Conservation (phyloP, 106 monocot genomes). For the Agapanthus africanus region DNA sequence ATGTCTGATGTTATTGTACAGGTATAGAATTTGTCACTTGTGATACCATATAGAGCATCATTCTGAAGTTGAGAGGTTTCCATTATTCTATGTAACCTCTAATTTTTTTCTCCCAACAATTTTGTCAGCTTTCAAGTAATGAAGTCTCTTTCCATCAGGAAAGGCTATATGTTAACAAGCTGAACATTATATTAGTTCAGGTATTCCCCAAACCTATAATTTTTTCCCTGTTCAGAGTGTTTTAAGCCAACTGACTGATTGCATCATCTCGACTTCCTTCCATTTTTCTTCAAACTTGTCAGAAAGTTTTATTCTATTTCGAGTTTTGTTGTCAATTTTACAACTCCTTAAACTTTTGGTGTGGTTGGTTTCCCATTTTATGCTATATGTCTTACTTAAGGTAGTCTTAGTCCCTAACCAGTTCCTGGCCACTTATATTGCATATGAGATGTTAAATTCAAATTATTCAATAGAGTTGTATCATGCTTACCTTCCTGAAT, state of each 20-base stretch:
- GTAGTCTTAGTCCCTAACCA: neutral
- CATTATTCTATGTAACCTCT: no score
- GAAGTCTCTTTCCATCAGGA: constrained; percentile 79
- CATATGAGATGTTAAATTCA: neutral
- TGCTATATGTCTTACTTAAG: neutral
- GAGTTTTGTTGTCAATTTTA: neutral
- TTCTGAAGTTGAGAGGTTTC: no score
- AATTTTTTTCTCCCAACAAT: no score
- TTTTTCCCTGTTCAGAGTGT: neutral
- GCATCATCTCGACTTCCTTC: constrained; percentile 2
- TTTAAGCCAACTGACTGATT: neutral
- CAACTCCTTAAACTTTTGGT: neutral
- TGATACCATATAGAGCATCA: neutral
- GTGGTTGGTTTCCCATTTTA: neutral
- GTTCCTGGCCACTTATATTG: neutral
- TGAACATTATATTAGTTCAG: constrained; percentile 97
- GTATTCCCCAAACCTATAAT: constrained; percentile 21
- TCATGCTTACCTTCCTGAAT: neutral
- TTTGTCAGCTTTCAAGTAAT: constrained; percentile 82
- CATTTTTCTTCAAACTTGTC: neutral
- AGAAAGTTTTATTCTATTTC: neutral
- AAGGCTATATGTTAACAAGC: constrained; percentile 92
- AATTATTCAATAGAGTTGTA: neutral
- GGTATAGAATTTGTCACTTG: constrained; percentile 24
- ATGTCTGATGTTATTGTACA: constrained; percentile 98